A percentile compares a stretch with the other conserved stretches of the same genome.
These are phyloP conservation scores for Nakazawaea wyomingensis DNA, from an alignment of 805 yeast genomes.

Conservation along the genomic window DNA sequence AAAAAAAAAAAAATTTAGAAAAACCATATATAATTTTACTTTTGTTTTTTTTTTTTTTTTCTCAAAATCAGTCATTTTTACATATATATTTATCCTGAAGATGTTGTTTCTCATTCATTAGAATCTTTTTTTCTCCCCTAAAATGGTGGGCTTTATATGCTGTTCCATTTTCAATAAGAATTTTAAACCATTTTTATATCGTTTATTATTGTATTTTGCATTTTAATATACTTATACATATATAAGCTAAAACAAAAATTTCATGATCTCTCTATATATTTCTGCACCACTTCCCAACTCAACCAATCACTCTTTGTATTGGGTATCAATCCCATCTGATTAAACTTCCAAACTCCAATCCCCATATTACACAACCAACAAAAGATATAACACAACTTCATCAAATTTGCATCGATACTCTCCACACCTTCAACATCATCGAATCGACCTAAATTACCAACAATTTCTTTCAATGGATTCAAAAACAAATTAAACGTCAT, in stretches of 20 bases:
- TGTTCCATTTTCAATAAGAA: too few relatives aligned
- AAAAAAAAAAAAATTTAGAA: too few relatives aligned
- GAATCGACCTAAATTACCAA: slow-evolving; percentile 54
- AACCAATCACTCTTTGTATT: slow-evolving; percentile 88
- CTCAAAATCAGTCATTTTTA: too few relatives aligned
- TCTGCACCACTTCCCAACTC: slow-evolving; percentile 61
- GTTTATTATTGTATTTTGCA: too few relatives aligned
- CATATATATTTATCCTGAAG: too few relatives aligned
- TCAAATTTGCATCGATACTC: slow-evolving; percentile 18
- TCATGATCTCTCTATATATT: slow-evolving; percentile 17
- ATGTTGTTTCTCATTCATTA: too few relatives aligned
- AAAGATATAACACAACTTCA: slow-evolving; percentile 23
- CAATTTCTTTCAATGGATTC: slow-evolving; percentile 70
- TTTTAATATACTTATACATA: neutral
- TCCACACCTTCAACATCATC: slow-evolving; percentile 14
- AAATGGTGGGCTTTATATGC: too few relatives aligned
- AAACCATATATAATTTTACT: too few relatives aligned
- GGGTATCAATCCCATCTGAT: slow-evolving; percentile 87
- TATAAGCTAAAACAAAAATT: too few relatives aligned
- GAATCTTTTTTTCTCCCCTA: too few relatives aligned
- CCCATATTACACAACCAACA: slow-evolving; percentile 53
- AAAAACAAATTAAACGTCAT: slow-evolving; percentile 83
- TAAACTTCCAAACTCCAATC: slow-evolving; percentile 81
- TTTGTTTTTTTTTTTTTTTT: too few relatives aligned
- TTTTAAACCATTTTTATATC: too few relatives aligned